Base-by-base conservation (phyloP, 2,329 filamentous ascomycete species). In the Sporothrix brasiliensis region DNA sequence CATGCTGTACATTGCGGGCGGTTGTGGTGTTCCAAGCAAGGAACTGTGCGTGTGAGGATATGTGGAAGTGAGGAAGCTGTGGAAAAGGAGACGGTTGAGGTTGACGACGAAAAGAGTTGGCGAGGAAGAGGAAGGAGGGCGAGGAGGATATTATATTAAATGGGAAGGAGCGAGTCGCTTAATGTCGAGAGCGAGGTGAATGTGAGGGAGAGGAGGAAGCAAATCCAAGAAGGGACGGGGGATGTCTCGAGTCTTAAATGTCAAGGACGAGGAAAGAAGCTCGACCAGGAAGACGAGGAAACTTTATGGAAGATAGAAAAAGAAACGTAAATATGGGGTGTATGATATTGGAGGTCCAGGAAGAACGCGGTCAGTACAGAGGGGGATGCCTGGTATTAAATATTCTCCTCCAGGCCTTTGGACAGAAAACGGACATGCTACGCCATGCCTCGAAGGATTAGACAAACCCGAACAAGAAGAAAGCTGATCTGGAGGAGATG, bases 1-100 rank as follows among this genome's bases (percentile, higher is more conserved):
- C 79, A 82, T 81, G 75, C 79, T 75, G 76, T 80, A 83, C 81
- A 83, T 83, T 75, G 74, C 73, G 74, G 58, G 53, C 53, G 47
- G 50, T 9, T 21, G 58, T 63, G 66, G 49, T 16, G 58, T 60
- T 47, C 24, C 21, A 47, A 54, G 58, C 34, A 21, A 49, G 60
- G 27, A 27, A 27, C 47, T 47, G 49, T 27, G 49, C 67, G 44
- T 7, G 27, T n/a, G 52, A n/a, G 16, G 27, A 34, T 56, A 24
- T 16, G 27, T 13, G 41, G 11, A 44, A 44, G 27, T 41, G 56
- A n/a, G 11, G 30, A 41, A 34, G 27, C 34, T 39, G 54, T 19
- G 53, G n/a, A 14, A 19, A 44, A 1, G 21, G 21, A 2, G n/a
- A 4, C 39, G 39, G 3, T 9, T 44, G 11, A 44, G 30, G 56